Evolutionary conservation across 108 stramenopile genomes (phyloP), one percentile per base, ranked within the genome.

Genomic region (Skeletonema tropicum): DNA sequence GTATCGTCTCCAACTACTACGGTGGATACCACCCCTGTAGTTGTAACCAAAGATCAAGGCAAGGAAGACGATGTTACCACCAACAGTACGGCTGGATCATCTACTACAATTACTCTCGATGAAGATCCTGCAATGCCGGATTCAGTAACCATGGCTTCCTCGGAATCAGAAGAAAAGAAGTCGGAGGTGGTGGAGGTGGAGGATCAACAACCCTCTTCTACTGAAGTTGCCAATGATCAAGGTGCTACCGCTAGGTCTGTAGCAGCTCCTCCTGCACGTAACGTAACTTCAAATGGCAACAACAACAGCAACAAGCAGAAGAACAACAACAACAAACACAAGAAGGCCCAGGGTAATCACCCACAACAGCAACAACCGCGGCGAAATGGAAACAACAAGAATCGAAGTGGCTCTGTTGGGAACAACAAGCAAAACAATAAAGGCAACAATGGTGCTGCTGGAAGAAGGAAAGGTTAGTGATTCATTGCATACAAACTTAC

Each of bases 61-160:
- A 46, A 11, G 29, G 66, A 66, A 45, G 77, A 79, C 29, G 77
- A 79, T 42, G 8, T 55, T 9, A 65, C 64, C n/a, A 79, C 77
- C 25, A 72, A 68, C 70, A 71, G 70, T 52, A 79, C 77, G 31
- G 65, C 77, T 46, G 76, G 76, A 32, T 79, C 77, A 38, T 61
- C 77, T 13, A 72, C 66, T 13, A 76, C 75, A 26, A 76, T 64
- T 14, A 70, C 73, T 12, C 59, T 45, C 25, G 68, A 68, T 17
- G 75, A 76, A 36, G 75, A 75, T 13, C 30, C 66, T n/a, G 23
- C 32, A 5, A 35, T 19, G 25, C 13, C 31, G 45, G 52, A 57
- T 45, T 45, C 60, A 42, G 60, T 36, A 3, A 46, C 36, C 36
- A 17, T 35, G 19, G 32, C 36, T 33, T 30, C 38, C 13, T 39